Base-by-base conservation (phyloP, 1,284 basidiomycete species). In the Cronartium quercuum region DNA sequence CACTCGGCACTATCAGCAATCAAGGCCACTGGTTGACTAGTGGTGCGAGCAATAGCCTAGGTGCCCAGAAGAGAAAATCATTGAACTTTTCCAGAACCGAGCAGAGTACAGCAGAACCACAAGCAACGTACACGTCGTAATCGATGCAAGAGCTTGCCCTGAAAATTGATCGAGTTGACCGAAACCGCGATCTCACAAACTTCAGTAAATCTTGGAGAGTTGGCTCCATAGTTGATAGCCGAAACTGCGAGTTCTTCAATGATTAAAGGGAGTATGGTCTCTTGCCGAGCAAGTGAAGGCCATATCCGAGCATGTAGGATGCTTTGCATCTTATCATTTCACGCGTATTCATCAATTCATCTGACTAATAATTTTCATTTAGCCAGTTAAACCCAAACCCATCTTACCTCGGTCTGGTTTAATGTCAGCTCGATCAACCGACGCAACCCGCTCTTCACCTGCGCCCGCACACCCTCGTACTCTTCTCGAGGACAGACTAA, bases 141-240 rank as follows among this genome's bases (percentile, higher is more conserved):
- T 76, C 89, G 88, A 6, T 89, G 86, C 62, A 92, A 85, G 34
- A 94, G 85, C 77, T 89, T 87, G 51, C 91, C 91, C 63, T 91
- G 86, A 2, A 92, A 87, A 75, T 87, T 86, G 77, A 91, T 89
- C 0, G 90, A 90, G 0, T 89, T 87, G 61, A 94, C 83, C 0
- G 89, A 86, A 1, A 88, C 86, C 66, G 93, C 85, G 10, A 90
- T 88, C 65, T 91, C 87, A 1, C 88, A 87, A 44, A 92, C 87
- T 6, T 86, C 86, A 82, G 92, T 90, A 77, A 89, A 91, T 76
- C 89, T 85, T 57, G 85, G 83, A 6, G 89, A 90, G 6, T 89
- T 90, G 41, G 90, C 84, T 0, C 90, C 91, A 40, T 90, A 89
- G 80, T 92, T 91, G 38, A 89, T 86, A 0, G 91, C 92, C 6